Conservation (phyloP, 805 yeast genomes). For the Kodamaea neixiangensis region DNA sequence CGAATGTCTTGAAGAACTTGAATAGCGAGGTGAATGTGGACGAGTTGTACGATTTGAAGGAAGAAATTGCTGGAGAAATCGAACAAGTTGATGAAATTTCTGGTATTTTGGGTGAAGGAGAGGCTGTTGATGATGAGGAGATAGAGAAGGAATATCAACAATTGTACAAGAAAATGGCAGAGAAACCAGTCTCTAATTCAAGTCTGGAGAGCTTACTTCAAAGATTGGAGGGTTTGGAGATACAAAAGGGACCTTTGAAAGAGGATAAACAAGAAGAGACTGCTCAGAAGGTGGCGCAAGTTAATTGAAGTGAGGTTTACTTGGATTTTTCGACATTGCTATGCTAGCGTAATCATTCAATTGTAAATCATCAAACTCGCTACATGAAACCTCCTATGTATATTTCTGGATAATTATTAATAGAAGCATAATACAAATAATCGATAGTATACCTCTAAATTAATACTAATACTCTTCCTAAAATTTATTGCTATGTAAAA, state of each 20-base stretch:
- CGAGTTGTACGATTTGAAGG: slow-evolving; percentile 28
- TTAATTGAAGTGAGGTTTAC: background rate
- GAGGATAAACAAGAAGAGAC: slow-evolving; percentile 1
- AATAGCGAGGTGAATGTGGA: slow-evolving; percentile 29
- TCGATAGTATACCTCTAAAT: no score
- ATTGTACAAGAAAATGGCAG: slow-evolving; percentile 19
- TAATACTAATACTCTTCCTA: background rate
- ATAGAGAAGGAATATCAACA: slow-evolving; percentile 32
- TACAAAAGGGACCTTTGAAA: background rate
- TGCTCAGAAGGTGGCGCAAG: background rate
- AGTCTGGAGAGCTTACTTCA: slow-evolving; percentile 2
- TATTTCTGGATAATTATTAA: no score
- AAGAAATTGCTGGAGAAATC: slow-evolving; percentile 34
- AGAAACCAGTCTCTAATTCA: background rate
- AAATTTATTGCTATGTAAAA: background rate
- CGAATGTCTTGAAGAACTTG: slow-evolving; percentile 26
- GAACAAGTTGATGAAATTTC: slow-evolving; percentile 28
- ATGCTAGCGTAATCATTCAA: no score
- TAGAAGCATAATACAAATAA: no score
- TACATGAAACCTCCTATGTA: no score
- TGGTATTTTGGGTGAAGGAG: slow-evolving; percentile 21
- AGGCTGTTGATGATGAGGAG: slow-evolving; percentile 23
- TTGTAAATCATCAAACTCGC: no score
- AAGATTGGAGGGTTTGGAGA: background rate
- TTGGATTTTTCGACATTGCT: no score